Base-by-base conservation (phyloP, 2,329 filamentous ascomycete species). In the Aspergillus sojae region DNA sequence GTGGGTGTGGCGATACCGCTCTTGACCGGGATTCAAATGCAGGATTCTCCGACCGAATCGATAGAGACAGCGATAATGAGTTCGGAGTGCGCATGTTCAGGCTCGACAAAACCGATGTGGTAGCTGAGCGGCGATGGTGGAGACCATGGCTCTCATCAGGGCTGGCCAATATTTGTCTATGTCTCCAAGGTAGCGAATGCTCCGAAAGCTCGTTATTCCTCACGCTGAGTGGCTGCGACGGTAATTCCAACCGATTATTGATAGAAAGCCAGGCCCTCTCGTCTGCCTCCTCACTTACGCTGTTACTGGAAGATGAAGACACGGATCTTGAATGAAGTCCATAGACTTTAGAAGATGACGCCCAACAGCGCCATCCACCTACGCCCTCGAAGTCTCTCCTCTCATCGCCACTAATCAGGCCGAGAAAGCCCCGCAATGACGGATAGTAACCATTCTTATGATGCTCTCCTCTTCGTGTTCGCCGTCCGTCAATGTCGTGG, bases 381-480 rank as follows among this genome's bases (percentile, higher is more conserved):
- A 81, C 72, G 4, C 79, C 79, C 70, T 81, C 79, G 62, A 80
- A 81, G 65, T 81, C 79, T n/a, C 78, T 75, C 54, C 74, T 69
- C 26, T 72, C 71, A 56, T 78, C 73, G 2, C 72, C 73, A 62
- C 73, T 75, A 48, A 76, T 70, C 21, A 75, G 65, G 50, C 67
- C 65, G 14, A 68, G 68, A 43, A 75, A 71, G 23, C 67, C 64
- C 50, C 65, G 52, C 39, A 65, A 58, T 23, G 53, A 64, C 34
- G 62, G 53, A 19, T 68, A 62, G 12, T 55, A 64, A 7, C 67
- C 61, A 59, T 67, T 36, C 43, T 65, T 21, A 62, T 65, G 59
- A 65, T 69, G 28, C 32, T 67, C 53, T 60, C 70, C 65, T 61
- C 66, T 53, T 58, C 58, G n/a, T 64, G 48, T 11, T 48, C 30